These are phyloP conservation scores for Camellia sinensis DNA, from an alignment of 148 eudicot species.

Conservation along the genomic window DNA sequence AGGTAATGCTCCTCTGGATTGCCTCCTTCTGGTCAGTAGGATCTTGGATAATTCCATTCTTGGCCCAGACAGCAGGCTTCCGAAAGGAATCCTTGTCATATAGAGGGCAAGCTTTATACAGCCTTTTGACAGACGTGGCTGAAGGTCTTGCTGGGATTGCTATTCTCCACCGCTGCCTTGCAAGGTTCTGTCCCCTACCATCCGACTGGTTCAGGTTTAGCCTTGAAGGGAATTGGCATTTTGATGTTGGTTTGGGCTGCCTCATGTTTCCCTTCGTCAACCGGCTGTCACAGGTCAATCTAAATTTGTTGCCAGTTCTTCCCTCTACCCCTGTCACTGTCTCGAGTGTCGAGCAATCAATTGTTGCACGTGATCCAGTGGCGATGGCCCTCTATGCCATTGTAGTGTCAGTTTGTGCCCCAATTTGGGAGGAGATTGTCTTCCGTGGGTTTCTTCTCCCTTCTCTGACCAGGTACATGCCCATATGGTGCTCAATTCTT, in stretches of 20 bases:
- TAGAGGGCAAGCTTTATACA: slow-evolving; percentile 78
- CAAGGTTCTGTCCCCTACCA: slow-evolving; percentile 66
- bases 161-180: slow-evolving; percentile 62
- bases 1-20: slow-evolving; percentile 78
- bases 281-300: slow-evolving; percentile 68
- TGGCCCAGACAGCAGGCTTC: slow-evolving; percentile 66
- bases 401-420: slow-evolving; percentile 76
- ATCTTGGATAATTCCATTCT: slow-evolving; percentile 76
- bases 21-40: slow-evolving; percentile 72
- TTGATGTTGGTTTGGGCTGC: slow-evolving; percentile 72
- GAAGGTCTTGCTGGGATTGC: slow-evolving; percentile 77
- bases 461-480: slow-evolving; percentile 81
- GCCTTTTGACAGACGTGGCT: slow-evolving; percentile 65
- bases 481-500: slow-evolving; percentile 73
- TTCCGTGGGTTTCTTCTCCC: slow-evolving; percentile 85
- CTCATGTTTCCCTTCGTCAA: slow-evolving; percentile 80
- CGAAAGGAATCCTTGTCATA: slow-evolving; percentile 60
- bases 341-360: slow-evolving; percentile 81
- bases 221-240: slow-evolving; percentile 61
- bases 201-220: slow-evolving; percentile 67
- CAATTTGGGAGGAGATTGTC: slow-evolving; percentile 80
- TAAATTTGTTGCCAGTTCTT: slow-evolving; percentile 52
- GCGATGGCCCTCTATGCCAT: slow-evolving; percentile 66
- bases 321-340: slow-evolving; percentile 65
- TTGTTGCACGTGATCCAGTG: slow-evolving; percentile 66